Conservation (phyloP, 176 grass and related monocot species). For the Oryza meyeriana region DNA sequence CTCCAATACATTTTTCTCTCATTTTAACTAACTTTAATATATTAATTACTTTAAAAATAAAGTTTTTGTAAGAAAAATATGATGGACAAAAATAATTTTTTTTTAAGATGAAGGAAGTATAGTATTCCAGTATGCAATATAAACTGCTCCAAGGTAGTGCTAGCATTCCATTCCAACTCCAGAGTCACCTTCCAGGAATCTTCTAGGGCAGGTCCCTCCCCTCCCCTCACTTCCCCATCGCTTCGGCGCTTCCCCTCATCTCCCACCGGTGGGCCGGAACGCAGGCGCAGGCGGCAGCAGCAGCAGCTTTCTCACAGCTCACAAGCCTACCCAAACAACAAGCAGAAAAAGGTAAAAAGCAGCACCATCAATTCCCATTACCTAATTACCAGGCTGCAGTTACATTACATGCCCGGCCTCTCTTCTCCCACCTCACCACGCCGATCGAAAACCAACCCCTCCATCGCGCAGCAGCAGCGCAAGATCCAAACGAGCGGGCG, state of each 20-base stretch:
- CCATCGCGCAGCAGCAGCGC: background rate
- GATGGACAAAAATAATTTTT: too few species aligned
- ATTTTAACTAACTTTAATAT: too few species aligned
- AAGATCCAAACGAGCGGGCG: background rate
- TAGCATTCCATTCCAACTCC: background rate
- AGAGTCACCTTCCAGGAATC: slow-evolving; percentile 47
- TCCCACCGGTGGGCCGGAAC: slow-evolving; percentile 10
- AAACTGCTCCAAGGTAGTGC: background rate
- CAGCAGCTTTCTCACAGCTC: slow-evolving; percentile 20
- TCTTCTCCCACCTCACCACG: background rate
- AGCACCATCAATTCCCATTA: background rate
- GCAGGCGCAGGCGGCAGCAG: slow-evolving; percentile 14
- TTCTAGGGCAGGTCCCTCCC: slow-evolving; percentile 37
- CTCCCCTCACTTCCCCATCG: background rate
- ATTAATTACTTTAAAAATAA: too few species aligned
- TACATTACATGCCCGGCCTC: background rate
- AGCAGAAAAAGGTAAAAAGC: background rate
- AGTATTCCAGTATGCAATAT: slow-evolving; percentile 8
- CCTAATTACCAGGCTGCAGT: background rate
- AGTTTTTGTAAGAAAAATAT: too few species aligned
- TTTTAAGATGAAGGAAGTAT: too few species aligned
- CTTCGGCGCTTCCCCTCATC: background rate
- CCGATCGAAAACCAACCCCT: background rate
- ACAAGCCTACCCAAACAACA: slow-evolving; percentile 3
- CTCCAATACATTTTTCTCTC: too few species aligned